Conservation (phyloP, 1,139 yeast species). For the Hyphopichia wangnamkhiaoensis region DNA sequence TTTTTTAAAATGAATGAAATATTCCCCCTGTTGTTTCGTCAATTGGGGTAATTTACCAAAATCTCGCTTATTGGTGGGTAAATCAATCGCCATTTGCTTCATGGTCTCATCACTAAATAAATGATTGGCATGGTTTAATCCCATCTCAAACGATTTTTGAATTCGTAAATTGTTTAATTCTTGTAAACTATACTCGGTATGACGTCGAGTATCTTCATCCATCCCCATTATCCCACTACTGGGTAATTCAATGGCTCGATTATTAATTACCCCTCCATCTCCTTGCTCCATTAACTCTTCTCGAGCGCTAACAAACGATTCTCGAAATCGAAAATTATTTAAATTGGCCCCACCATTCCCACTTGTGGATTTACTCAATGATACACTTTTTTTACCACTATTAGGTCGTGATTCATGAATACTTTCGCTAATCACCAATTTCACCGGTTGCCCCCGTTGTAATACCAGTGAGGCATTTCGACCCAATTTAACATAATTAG, state of each 20-base stretch:
- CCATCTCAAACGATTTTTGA: conserved; percentile 43
- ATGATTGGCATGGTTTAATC: conserved; percentile 37
- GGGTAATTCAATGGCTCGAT: conserved; percentile 16
- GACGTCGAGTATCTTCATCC: conserved; percentile 21
- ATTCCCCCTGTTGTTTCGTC: conserved; percentile 37
- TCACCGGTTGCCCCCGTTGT: conserved; percentile 44
- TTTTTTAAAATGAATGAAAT: conserved; percentile 50
- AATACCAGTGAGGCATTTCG: conserved; percentile 50
- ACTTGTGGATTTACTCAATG: conserved; percentile 3
- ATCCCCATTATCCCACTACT: conserved; percentile 10
- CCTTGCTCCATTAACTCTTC: conserved; percentile 15
- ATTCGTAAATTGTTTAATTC: conserved; percentile 48
- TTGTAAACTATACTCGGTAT: conserved; percentile 39
- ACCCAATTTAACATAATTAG: conserved; percentile 70
- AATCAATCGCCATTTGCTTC: conserved; percentile 52
- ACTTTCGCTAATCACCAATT: conserved; percentile 27
- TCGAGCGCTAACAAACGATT: conserved; percentile 32
- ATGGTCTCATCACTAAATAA: conserved; percentile 52
- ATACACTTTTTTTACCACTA: not conserved
- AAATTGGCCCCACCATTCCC: not conserved
- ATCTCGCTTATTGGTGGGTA: conserved; percentile 58
- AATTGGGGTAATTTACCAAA: conserved; percentile 46
- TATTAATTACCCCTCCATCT: no score
- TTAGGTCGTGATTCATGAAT: conserved; percentile 1
- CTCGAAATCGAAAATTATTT: conserved; percentile 5